These are phyloP conservation scores for Rubroboletus pulcherrimus DNA, from an alignment of 768 basidiomycete species.

Conservation along the genomic window DNA sequence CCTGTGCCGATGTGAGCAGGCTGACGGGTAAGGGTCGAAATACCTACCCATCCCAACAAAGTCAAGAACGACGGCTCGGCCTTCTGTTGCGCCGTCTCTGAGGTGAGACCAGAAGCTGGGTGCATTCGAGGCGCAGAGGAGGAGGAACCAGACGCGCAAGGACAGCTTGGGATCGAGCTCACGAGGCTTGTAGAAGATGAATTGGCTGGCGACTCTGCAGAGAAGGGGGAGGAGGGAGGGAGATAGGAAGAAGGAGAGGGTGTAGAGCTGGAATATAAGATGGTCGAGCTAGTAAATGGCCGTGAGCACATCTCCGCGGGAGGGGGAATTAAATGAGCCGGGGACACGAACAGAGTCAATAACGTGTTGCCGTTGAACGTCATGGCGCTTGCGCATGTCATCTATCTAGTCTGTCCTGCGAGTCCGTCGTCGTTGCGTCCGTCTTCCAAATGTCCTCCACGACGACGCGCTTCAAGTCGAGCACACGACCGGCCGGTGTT, in stretches of 20 bases:
- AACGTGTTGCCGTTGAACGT: slow-evolving; percentile 70
- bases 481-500: slow-evolving; percentile 17
- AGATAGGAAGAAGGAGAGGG: slow-evolving; percentile 73
- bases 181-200: slow-evolving; percentile 62
- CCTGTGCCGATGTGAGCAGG: slow-evolving; percentile 34
- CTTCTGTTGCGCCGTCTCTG: slow-evolving; percentile 47
- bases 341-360: slow-evolving; percentile 53
- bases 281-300: slow-evolving; percentile 53
- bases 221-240: slow-evolving; percentile 48
- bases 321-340: background rate
- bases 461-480: slow-evolving; percentile 1
- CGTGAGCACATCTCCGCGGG: slow-evolving; percentile 9
- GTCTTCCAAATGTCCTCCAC: background rate
- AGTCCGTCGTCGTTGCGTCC: slow-evolving; percentile 16
- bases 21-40: background rate
- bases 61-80: slow-evolving; percentile 67
- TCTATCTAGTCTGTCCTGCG: slow-evolving; percentile 29
- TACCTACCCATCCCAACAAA: slow-evolving; percentile 73
- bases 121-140: slow-evolving; percentile 56
- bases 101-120: slow-evolving; percentile 62
- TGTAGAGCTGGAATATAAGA: slow-evolving; percentile 68
- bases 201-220: slow-evolving; percentile 54
- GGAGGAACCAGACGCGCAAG: slow-evolving; percentile 63
- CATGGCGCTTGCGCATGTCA: slow-evolving; percentile 58
- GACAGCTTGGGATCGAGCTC: slow-evolving; percentile 62